These are phyloP conservation scores for Acanthamoeba royreba DNA, from an alignment of 208 protist genomes.

Conservation along the genomic window DNA sequence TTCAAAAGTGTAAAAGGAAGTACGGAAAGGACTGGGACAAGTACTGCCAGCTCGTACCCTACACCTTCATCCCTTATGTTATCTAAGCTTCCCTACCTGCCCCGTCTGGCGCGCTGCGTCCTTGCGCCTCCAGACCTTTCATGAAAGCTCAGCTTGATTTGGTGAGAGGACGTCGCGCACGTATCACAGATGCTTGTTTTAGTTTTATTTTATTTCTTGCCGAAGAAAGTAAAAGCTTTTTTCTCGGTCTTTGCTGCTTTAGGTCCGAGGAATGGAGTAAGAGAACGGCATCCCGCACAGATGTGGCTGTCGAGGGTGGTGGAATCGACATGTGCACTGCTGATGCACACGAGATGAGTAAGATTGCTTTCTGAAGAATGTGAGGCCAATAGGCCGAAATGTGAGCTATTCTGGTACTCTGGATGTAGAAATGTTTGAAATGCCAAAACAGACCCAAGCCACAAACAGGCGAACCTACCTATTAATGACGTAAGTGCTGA, in stretches of 20 bases:
- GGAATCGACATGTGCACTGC: too few species aligned
- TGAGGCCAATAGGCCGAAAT: too few species aligned
- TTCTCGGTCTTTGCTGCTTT: too few species aligned
- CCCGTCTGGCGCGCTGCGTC: background rate
- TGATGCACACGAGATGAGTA: too few species aligned
- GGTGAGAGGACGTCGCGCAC: too few species aligned
- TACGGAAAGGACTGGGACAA: slow-evolving; percentile 93
- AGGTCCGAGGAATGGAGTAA: too few species aligned
- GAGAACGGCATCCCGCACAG: too few species aligned
- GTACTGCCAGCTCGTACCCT: slow-evolving; percentile 90
- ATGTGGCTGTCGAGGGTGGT: too few species aligned
- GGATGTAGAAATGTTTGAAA: too few species aligned
- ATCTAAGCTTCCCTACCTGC: slow-evolving; percentile 78
- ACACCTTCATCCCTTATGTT: slow-evolving; percentile 93
- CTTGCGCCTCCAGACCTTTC: background rate
- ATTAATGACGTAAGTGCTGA: too few species aligned
- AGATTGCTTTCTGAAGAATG: background rate
- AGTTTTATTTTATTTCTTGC: background rate
- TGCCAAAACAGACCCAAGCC: too few species aligned
- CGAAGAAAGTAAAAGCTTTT: background rate
- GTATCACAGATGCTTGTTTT: background rate
- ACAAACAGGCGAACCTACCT: too few species aligned
- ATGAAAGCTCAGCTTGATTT: background rate
- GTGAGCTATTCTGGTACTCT: background rate
- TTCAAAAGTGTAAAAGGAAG: slow-evolving; percentile 81